These are phyloP conservation scores for Cochlearia excelsa DNA, from an alignment of 345 rosid species.

Conservation along the genomic window DNA sequence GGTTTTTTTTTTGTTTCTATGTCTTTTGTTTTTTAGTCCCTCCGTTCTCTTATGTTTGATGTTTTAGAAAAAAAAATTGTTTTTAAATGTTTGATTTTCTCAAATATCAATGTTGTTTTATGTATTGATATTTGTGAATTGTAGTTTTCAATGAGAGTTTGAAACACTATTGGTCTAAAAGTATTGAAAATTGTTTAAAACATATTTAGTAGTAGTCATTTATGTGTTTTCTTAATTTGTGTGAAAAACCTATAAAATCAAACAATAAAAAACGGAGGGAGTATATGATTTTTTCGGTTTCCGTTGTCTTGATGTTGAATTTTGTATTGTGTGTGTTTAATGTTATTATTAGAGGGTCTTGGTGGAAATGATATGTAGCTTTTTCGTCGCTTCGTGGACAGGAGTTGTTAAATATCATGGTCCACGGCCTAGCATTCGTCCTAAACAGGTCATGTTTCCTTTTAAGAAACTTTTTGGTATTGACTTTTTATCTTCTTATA, in stretches of 20 bases:
- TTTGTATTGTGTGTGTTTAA: neutral
- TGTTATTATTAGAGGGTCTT: conserved; percentile 62
- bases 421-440: conserved; percentile 90
- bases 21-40: conserved; percentile 4
- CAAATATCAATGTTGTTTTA: too few relatives aligned
- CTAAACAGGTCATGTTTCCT: conserved; percentile 65
- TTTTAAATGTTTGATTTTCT: too few relatives aligned
- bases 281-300: conserved; percentile 10
- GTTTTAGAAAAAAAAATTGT: too few relatives aligned
- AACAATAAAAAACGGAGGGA: too few relatives aligned
- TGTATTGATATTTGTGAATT: too few relatives aligned
- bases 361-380: conserved; percentile 98
- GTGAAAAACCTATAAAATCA: too few relatives aligned
- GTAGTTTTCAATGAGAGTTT: too few relatives aligned
- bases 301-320: conserved; percentile 1
- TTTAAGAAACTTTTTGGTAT: neutral
- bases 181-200: too few relatives aligned
- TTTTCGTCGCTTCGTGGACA: conserved; percentile 99
- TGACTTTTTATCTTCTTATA: conserved; percentile 1
- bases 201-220: too few relatives aligned
- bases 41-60: too few relatives aligned
- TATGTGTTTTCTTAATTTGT: too few relatives aligned
- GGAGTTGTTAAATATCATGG: conserved; percentile 93
- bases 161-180: too few relatives aligned
- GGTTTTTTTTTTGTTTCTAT: conserved; percentile 31